phyloP scores from a whole-genome alignment of 108 stramenopile species.

The Mayamaea pseudoterrestris region DNA sequence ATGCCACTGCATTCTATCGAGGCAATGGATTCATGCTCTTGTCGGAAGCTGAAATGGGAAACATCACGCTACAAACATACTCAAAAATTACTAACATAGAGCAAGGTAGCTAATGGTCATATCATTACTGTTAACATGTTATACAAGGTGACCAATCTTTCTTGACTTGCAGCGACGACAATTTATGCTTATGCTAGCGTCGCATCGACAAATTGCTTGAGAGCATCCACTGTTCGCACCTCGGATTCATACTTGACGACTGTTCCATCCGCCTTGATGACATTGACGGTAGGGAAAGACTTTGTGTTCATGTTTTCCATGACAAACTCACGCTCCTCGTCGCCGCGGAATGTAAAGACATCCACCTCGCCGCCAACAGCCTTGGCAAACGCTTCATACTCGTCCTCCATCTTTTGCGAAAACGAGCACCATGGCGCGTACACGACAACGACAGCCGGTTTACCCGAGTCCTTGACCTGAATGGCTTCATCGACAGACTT shows the following conservation, averaged over 20 bases:
- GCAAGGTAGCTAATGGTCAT: too few relatives aligned
- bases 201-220: constrained; percentile 48
- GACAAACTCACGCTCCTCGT: constrained; percentile 87
- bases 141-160: too few relatives aligned
- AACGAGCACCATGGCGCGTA: constrained; percentile 92
- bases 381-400: constrained; percentile 61
- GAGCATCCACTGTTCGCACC: constrained; percentile 61
- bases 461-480: constrained; percentile 53
- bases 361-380: constrained; percentile 33
- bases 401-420: constrained; percentile 79
- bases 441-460: constrained; percentile 71
- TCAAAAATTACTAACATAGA: too few relatives aligned
- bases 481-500: constrained; percentile 51
- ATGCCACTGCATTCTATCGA: constrained; percentile 40
- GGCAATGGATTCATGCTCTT: constrained; percentile 22
- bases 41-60: constrained; percentile 19
- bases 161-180: too few relatives aligned
- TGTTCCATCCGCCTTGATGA: constrained; percentile 74
- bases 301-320: constrained; percentile 71
- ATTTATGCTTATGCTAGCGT: constrained; percentile 15
- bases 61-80: constrained; percentile 18
- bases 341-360: constrained; percentile 83
- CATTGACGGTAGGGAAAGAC: constrained; percentile 88
- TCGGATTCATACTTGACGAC: constrained; percentile 86
- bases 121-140: too few relatives aligned